Evolutionary conservation across 345 rosid genomes (phyloP), one percentile per base, ranked within the genome.

Genomic region (Kernera saxatilis): DNA sequence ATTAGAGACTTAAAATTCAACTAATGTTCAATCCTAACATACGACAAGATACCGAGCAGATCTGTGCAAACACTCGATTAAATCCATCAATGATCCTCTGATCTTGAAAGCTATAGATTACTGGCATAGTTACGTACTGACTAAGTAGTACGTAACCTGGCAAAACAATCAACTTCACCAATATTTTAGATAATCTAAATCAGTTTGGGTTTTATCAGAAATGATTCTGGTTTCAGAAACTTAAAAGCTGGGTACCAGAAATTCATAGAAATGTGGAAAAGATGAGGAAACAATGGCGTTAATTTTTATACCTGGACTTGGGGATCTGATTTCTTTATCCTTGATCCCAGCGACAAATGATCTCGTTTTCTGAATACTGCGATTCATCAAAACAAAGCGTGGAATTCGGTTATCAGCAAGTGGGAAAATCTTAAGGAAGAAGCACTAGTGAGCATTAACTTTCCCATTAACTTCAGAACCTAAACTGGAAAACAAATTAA

Each of bases 251-350:
- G 41, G 41, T 37, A 37, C 12, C 41, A 37, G n/a, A 37, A 11
- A 36, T 3, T 36, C 40, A 11, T 12, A 36, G 14, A 36, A 11
- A 37, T 37, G 5, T 3, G 41, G 41, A 8, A 11, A 37, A 37
- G n/a, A 37, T 6, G 4, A 37, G 41, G n/a, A 37, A 37, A 37
- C n/a, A 37, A 12, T 37, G 5, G 41, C 43, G 0, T 13, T 14
- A 39, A 39, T 3, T 13, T 37, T 39, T 17, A 39, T 5, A 39
- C 17, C n/a, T 39, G 5, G 43, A 39, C 43, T 39, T 39, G 17
- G 5, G 6, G 79, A 54, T 63, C 77, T 79, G 78, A 82, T 79
- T 67, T 62, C 71, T 77, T 57, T 77, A 70, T 79, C 79, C 3
- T 74, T 67, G 78, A n/a, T n/a, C n/a, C 78, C 2, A 79, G 50